Conservation (phyloP, 2,329 filamentous ascomycete genomes). For the Aspergillus jensenii region DNA sequence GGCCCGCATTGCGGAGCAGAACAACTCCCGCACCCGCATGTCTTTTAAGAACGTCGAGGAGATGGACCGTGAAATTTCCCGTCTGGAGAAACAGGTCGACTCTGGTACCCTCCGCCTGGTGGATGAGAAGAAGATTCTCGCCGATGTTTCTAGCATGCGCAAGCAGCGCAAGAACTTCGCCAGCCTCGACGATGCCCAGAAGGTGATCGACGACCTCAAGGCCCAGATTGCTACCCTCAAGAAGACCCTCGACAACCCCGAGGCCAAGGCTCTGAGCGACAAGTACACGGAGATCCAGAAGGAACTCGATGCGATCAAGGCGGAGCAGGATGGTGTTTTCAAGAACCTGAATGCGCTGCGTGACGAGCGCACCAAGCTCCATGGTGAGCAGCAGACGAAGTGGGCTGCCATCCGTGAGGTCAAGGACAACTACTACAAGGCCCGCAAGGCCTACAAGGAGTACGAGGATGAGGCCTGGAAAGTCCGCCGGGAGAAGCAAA, state of each 20-base stretch:
- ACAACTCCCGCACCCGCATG: conserved; percentile 76
- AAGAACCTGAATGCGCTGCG: conserved; percentile 82
- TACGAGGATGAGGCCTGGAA: conserved; percentile 83
- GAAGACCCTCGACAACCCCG: conserved; percentile 87
- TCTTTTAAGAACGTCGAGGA: conserved; percentile 86
- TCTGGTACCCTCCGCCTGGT: conserved; percentile 90
- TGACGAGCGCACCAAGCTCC: conserved; percentile 81
- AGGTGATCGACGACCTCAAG: conserved; percentile 84
- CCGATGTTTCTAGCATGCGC: conserved; percentile 77
- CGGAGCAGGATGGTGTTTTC: conserved; percentile 85
- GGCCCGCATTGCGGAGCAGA: conserved; percentile 80
- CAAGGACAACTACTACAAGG: conserved; percentile 84
- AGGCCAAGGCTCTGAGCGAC: conserved; percentile 82
- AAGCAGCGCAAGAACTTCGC: conserved; percentile 91
- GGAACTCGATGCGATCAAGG: conserved; percentile 87
- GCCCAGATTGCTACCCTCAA: conserved; percentile 84
- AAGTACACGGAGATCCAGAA: conserved; percentile 81
- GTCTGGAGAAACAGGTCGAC: conserved; percentile 82
- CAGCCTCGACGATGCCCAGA: conserved; percentile 79
- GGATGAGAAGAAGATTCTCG: conserved; percentile 91
- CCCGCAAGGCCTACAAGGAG: conserved; percentile 76
- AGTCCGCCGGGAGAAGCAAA: conserved; percentile 72
- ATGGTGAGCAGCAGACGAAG: conserved; percentile 83
- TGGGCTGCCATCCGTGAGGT: conserved; percentile 77
- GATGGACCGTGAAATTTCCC: conserved; percentile 76